phyloP scores from a whole-genome alignment of 805 yeast genomes.

The Ogataea siamensis region DNA sequence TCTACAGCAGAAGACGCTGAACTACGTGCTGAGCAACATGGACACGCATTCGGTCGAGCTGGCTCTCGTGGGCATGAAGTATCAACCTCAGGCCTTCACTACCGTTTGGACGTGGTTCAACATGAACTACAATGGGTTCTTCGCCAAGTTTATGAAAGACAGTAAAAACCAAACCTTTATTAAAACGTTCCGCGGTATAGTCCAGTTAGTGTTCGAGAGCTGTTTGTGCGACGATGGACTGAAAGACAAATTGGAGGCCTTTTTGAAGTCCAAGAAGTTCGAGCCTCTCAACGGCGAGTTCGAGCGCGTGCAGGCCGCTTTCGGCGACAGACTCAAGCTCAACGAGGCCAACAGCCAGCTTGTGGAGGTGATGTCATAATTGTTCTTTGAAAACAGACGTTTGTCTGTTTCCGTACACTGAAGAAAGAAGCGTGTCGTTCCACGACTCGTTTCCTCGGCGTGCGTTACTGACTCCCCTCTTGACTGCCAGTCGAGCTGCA shows the following conservation, averaged over 20 bases:
- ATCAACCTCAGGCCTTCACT: conserved; percentile 32
- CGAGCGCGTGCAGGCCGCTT: conserved; percentile 19
- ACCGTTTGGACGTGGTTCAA: conserved; percentile 58
- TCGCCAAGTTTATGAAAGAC: conserved; percentile 41
- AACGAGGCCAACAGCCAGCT: conserved; percentile 23
- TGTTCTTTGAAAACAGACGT: conserved; percentile 25
- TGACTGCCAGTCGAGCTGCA: conserved; percentile 30
- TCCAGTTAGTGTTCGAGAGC: conserved; percentile 39
- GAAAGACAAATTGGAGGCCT: conserved; percentile 19
- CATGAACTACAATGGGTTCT: conserved; percentile 52
- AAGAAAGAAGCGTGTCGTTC: conserved; percentile 42
- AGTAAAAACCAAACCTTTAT: conserved; percentile 41
- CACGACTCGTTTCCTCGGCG: conserved; percentile 17
- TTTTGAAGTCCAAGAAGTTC: conserved; percentile 22
- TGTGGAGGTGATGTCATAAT: background rate
- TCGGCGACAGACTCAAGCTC: conserved; percentile 27
- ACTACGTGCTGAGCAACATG: conserved; percentile 55
- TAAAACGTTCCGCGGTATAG: conserved; percentile 45
- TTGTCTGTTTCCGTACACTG: conserved; percentile 44
- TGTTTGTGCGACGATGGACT: conserved; percentile 22
- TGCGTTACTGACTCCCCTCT: conserved; percentile 25
- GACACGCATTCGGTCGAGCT: conserved; percentile 54
- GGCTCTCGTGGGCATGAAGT: conserved; percentile 54
- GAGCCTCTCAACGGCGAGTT: conserved; percentile 26
- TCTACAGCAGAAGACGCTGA: conserved; percentile 51